A percentile compares a stretch with the other conserved stretches of the same genome.
Conservation (phyloP, 768 basidiomycete genomes). For the Dendrothele bispora region DNA sequence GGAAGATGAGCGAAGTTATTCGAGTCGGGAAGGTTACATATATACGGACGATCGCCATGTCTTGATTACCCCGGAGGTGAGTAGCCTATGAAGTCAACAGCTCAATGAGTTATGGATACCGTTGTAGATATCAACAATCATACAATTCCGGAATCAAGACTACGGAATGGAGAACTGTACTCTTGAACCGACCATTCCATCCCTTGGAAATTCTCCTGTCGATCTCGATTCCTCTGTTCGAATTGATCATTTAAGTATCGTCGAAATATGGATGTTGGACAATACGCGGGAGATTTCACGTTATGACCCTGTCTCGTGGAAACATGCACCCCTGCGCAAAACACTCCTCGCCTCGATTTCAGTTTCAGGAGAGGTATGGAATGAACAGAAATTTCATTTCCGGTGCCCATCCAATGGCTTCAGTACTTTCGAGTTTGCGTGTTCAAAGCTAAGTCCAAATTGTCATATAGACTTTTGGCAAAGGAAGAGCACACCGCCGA, state of each 20-base stretch:
- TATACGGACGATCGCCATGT: slow-evolving; percentile 8
- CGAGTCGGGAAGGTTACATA: neutral
- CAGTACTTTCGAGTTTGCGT: neutral
- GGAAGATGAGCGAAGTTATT: slow-evolving; percentile 2
- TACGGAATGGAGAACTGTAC: neutral
- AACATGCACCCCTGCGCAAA: neutral
- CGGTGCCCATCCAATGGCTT: neutral
- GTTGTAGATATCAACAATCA: slow-evolving; percentile 1
- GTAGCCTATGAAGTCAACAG: neutral
- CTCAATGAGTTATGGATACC: neutral
- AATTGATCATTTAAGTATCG: neutral
- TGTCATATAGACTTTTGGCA: slow-evolving; percentile 2
- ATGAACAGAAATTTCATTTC: neutral
- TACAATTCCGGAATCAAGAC: slow-evolving; percentile 2
- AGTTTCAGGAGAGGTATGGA: neutral
- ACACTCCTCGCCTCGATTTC: neutral
- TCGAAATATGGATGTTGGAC: neutral
- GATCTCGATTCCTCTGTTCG: neutral
- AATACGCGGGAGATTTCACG: neutral
- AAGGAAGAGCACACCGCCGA: neutral
- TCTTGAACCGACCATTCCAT: neutral
- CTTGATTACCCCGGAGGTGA: slow-evolving; percentile 1
- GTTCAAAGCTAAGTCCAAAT: neutral
- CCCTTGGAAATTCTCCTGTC: neutral
- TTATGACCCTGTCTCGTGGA: neutral